These are phyloP conservation scores for Lentithecium fluviatile DNA, from an alignment of 495 filamentous ascomycete species.

Conservation along the genomic window DNA sequence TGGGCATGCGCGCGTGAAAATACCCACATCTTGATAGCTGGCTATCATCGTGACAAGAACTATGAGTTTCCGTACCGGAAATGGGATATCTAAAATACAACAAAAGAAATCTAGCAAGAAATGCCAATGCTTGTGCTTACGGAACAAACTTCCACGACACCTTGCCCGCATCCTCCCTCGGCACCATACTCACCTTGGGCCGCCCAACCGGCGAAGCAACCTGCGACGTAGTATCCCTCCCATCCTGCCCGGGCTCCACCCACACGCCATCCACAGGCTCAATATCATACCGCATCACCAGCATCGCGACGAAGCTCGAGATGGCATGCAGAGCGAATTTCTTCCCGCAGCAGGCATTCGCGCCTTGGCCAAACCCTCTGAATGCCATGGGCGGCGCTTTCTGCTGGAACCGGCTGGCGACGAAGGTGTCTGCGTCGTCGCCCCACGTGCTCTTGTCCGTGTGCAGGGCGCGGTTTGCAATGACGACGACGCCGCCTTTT, in stretches of 20 bases:
- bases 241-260: background rate
- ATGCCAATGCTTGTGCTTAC: no score
- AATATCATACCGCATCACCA: constrained; percentile 5
- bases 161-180: background rate
- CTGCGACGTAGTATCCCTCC: background rate
- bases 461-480: constrained; percentile 1
- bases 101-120: no score
- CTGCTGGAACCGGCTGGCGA: background rate
- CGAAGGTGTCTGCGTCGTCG: background rate
- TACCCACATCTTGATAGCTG: no score
- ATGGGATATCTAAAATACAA: no score
- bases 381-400: background rate
- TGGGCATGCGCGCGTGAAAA: no score
- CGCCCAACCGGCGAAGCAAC: background rate
- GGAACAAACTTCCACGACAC: background rate
- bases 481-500: background rate
- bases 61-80: no score
- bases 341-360: constrained; percentile 1
- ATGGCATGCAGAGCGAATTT: background rate
- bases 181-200: background rate
- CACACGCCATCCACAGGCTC: background rate
- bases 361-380: background rate
- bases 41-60: no score
- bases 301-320: background rate
- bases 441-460: background rate